phyloP scores from a whole-genome alignment of 305 asterid genomes.

The Nicotiana rustica region DNA sequence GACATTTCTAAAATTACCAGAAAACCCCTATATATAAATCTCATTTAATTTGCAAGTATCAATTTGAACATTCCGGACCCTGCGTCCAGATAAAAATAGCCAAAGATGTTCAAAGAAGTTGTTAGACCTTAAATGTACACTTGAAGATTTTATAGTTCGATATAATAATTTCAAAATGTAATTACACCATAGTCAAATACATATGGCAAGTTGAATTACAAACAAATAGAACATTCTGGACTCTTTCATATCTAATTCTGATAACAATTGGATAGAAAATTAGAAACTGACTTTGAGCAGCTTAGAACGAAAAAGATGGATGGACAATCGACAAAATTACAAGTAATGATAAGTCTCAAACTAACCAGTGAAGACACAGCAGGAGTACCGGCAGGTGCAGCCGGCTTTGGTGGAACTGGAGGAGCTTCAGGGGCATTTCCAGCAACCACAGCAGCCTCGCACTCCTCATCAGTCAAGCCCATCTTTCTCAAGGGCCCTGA shows the following conservation, averaged over 20 bases:
- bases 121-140: not conserved
- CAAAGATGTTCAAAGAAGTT: not conserved
- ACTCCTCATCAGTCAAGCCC: constrained; percentile 67
- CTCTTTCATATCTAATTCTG: not conserved
- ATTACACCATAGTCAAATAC: not conserved
- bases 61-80: not conserved
- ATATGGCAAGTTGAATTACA: not conserved
- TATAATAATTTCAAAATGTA: constrained; percentile 1
- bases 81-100: not conserved
- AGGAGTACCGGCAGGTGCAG: constrained; percentile 86
- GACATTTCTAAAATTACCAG: constrained; percentile 13
- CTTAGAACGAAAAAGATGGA: constrained; percentile 24
- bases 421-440: constrained; percentile 91
- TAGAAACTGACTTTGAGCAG: not conserved
- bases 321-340: constrained; percentile 3
- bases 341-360: constrained; percentile 25
- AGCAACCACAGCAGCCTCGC: constrained; percentile 89
- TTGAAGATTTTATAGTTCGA: not conserved
- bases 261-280: not conserved
- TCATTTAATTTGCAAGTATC: constrained; percentile 24
- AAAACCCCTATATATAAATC: not conserved
- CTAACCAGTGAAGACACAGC: constrained; percentile 66
- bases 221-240: not conserved
- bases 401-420: constrained; percentile 72
- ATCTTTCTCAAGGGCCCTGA: constrained; percentile 51